Evolutionary conservation across 192 early-diverging fungal genomes (phyloP).

Genomic region (Podila verticillata): DNA sequence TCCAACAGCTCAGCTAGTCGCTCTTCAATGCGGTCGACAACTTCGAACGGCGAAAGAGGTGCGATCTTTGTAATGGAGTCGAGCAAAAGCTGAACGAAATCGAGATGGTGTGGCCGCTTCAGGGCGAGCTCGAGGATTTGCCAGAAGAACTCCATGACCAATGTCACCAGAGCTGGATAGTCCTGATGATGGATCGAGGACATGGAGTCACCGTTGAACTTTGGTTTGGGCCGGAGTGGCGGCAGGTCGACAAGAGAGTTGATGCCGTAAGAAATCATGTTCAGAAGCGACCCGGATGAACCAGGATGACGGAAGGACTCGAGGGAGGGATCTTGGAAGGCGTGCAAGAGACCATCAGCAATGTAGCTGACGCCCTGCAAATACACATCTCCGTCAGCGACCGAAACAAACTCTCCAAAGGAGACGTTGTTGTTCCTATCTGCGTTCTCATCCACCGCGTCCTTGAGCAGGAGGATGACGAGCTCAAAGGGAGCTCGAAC

Average conservation of each 20-base stretch:
- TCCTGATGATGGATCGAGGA: constrained; percentile 37
- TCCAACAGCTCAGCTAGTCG: constrained; percentile 47
- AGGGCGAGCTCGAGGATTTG: constrained; percentile 37
- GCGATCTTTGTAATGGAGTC: constrained; percentile 46
- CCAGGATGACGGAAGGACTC: constrained; percentile 49
- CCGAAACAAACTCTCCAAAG: constrained; percentile 44
- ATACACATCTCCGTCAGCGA: constrained; percentile 31
- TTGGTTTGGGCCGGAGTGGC: constrained; percentile 28
- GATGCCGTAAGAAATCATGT: constrained; percentile 51
- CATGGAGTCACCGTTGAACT: constrained; percentile 14
- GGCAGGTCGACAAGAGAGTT: constrained; percentile 41
- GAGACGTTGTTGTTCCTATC: constrained; percentile 37
- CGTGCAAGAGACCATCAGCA: constrained; percentile 38
- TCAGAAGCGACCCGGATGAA: constrained; percentile 41
- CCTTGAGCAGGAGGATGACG: constrained; percentile 49
- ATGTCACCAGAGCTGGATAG: constrained; percentile 29
- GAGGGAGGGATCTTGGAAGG: constrained; percentile 45
- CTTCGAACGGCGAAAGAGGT: constrained; percentile 38
- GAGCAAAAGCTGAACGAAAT: constrained; percentile 45
- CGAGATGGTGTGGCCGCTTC: constrained; percentile 48
- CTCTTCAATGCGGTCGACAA: constrained; percentile 46
- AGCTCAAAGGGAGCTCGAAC: constrained; percentile 44
- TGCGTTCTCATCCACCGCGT: constrained; percentile 43
- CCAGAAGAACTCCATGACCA: constrained; percentile 52
- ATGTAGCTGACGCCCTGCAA: constrained; percentile 41